Conservation (phyloP, 305 asterid species). For the Salvia sclarea region DNA sequence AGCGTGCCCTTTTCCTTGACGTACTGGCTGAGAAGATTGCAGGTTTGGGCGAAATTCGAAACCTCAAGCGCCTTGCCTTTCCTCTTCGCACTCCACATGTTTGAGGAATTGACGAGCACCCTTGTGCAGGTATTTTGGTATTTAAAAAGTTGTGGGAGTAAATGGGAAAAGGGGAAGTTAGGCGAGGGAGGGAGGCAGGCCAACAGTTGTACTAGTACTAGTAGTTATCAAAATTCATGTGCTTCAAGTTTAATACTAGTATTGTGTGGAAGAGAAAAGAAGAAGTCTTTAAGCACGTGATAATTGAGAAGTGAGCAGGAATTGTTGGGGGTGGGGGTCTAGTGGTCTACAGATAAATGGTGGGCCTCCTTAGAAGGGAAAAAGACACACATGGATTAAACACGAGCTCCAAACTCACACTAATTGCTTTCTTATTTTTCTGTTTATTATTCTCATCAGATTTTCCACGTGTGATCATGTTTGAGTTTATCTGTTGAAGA, state of each 20-base stretch:
- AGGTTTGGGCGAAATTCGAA: constrained; percentile 57
- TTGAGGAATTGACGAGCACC: neutral
- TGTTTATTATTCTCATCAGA: too few species aligned
- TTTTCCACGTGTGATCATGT: too few species aligned
- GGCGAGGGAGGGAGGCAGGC: neutral
- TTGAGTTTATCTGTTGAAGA: too few species aligned
- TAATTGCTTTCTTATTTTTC: neutral
- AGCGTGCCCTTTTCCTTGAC: constrained; percentile 57
- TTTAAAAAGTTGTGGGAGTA: neutral
- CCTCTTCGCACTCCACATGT: constrained; percentile 49
- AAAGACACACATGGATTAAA: neutral
- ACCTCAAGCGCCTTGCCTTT: constrained; percentile 44
- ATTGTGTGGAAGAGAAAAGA: neutral
- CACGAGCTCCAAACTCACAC: constrained; percentile 19
- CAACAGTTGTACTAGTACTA: neutral
- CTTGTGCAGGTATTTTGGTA: too few species aligned
- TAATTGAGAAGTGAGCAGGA: constrained; percentile 25
- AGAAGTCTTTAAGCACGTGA: constrained; percentile 37
- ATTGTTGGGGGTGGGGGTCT: neutral
- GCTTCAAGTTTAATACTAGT: neutral
- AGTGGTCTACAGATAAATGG: constrained; percentile 7
- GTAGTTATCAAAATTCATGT: constrained; percentile 19
- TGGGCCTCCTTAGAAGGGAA: neutral
- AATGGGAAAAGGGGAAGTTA: constrained; percentile 15
- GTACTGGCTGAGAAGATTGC: constrained; percentile 67